Evolutionary conservation across 305 asterid genomes (phyloP).

Genomic region (Fraxinus angustifolia): DNA sequence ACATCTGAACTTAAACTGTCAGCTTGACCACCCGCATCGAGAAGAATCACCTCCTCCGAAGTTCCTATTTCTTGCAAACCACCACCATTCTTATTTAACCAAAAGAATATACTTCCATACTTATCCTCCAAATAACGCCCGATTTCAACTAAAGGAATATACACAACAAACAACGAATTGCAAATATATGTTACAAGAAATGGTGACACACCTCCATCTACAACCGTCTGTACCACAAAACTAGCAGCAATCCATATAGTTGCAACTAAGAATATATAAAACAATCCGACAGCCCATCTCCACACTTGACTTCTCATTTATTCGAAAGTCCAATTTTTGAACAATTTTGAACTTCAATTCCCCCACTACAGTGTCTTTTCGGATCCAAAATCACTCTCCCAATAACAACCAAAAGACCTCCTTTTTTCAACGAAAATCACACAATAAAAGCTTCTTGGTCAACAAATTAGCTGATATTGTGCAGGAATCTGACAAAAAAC

Average conservation of each 20-base stretch:
- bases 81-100: conserved; percentile 36
- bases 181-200: conserved; percentile 81
- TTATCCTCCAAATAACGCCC: conserved; percentile 64
- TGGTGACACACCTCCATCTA: conserved; percentile 82
- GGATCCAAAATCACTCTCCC: not conserved
- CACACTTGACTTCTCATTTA: conserved; percentile 55
- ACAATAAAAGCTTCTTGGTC: conserved; percentile 12
- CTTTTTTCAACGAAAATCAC: conserved; percentile 11
- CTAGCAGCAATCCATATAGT: conserved; percentile 94
- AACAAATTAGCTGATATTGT: not conserved
- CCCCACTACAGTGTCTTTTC: not conserved
- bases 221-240: conserved; percentile 86
- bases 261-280: conserved; percentile 73
- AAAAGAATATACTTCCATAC: conserved; percentile 52
- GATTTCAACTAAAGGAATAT: conserved; percentile 75
- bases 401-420: conserved; percentile 6
- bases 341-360: conserved; percentile 12
- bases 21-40: conserved; percentile 25
- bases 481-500: conserved; percentile 23
- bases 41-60: conserved; percentile 61
- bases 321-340: conserved; percentile 14
- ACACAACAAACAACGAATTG: conserved; percentile 75
- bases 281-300: conserved; percentile 77
- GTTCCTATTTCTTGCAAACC: conserved; percentile 34
- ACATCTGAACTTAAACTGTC: conserved; percentile 21